These are phyloP conservation scores for Glaciozyma antarctica DNA, from an alignment of 768 basidiomycete species.

Conservation along the genomic window DNA sequence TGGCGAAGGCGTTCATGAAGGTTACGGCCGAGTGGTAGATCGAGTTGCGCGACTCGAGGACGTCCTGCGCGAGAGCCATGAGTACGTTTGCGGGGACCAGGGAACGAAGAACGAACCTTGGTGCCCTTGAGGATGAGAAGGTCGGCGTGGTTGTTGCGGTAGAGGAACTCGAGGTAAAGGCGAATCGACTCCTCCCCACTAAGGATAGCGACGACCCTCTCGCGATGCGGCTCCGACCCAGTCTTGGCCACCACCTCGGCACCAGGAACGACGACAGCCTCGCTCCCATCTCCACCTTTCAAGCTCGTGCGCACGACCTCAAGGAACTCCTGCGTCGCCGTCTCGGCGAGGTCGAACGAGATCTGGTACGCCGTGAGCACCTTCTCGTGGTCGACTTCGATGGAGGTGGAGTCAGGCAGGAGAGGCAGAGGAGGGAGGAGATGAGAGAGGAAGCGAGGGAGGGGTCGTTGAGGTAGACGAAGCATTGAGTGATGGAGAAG, in stretches of 20 bases:
- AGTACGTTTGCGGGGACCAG: no score
- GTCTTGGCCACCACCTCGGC: slow-evolving; percentile 47
- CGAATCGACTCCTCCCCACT: slow-evolving; percentile 86
- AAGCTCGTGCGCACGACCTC: slow-evolving; percentile 48
- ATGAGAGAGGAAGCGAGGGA: slow-evolving; percentile 66
- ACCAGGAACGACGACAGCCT: slow-evolving; percentile 3
- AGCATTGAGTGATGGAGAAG: slow-evolving; percentile 73
- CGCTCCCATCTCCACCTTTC: not conserved
- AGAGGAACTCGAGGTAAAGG: slow-evolving; percentile 88
- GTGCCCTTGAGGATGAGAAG: slow-evolving; percentile 83
- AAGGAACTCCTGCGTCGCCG: slow-evolving; percentile 85
- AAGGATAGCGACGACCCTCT: slow-evolving; percentile 48
- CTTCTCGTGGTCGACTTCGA: slow-evolving; percentile 39
- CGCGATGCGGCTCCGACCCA: slow-evolving; percentile 44
- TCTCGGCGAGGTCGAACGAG: slow-evolving; percentile 89
- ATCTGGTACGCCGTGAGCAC: slow-evolving; percentile 82
- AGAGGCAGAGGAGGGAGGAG: slow-evolving; percentile 58
- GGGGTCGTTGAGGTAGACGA: slow-evolving; percentile 78
- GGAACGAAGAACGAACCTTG: slow-evolving; percentile 52
- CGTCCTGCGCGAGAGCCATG: slow-evolving; percentile 87
- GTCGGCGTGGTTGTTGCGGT: slow-evolving; percentile 87
- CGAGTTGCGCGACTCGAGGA: slow-evolving; percentile 83
- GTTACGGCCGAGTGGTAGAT: slow-evolving; percentile 96
- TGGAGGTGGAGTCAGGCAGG: slow-evolving; percentile 54
- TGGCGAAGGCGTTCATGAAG: slow-evolving; percentile 94